These are phyloP conservation scores for Rhodotorula sp. DNA, from an alignment of 1,284 basidiomycete species.

Conservation along the genomic window DNA sequence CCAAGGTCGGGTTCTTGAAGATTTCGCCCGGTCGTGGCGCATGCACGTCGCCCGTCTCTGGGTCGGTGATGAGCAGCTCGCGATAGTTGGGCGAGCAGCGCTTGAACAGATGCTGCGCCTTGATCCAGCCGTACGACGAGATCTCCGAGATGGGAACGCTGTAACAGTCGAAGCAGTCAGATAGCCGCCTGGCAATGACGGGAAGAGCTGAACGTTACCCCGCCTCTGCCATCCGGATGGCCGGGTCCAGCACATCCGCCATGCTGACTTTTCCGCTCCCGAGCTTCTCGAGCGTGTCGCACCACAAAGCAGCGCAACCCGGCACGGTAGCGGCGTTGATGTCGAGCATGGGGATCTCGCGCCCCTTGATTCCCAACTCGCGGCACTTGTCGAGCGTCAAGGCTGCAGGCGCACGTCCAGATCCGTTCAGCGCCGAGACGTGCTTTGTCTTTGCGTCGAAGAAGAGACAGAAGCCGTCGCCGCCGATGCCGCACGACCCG, in stretches of 20 bases:
- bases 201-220: conserved; percentile 33
- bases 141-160: conserved; percentile 40
- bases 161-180: not conserved
- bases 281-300: conserved; percentile 78
- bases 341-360: conserved; percentile 49
- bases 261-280: conserved; percentile 79
- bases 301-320: conserved; percentile 89
- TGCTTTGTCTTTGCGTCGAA: conserved; percentile 77
- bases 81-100: conserved; percentile 43
- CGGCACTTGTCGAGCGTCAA: conserved; percentile 74
- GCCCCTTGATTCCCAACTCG: conserved; percentile 67
- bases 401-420: conserved; percentile 78
- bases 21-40: conserved; percentile 59
- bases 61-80: conserved; percentile 71
- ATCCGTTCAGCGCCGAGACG: conserved; percentile 82
- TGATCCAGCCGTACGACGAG: conserved; percentile 32
- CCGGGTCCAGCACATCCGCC: conserved; percentile 78
- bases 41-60: conserved; percentile 59
- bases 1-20: conserved; percentile 65
- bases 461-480: conserved; percentile 50
- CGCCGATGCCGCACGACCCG: conserved; percentile 37
- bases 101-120: conserved; percentile 28
- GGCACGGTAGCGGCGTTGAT: conserved; percentile 75
- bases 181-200: not conserved
- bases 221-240: conserved; percentile 49